These are phyloP conservation scores for Apostasia ramifera DNA, from an alignment of 106 monocot genomes.

Conservation along the genomic window DNA sequence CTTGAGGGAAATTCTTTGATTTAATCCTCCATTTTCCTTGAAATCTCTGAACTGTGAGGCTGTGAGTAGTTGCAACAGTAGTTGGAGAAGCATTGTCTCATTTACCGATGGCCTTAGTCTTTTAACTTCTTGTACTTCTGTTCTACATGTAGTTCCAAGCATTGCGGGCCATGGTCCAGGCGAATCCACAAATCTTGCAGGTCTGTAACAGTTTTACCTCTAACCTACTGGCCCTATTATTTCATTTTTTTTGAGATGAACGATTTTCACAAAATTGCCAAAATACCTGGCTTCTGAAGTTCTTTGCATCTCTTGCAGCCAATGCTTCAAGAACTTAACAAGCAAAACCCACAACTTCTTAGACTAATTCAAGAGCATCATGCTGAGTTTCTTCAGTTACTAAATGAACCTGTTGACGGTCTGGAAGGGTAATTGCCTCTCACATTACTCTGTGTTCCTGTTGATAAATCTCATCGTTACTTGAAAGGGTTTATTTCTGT, in stretches of 20 bases:
- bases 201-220: constrained; percentile 18
- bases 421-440: constrained; percentile 41
- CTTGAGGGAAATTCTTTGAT: no score
- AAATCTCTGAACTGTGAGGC: no score
- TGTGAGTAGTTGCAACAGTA: no score
- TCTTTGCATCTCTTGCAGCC: constrained; percentile 40
- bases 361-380: constrained; percentile 94
- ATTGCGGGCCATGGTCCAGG: constrained; percentile 88
- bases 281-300: neutral
- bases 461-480: no score
- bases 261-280: no score
- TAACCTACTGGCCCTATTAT: neutral
- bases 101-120: no score
- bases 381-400: constrained; percentile 88
- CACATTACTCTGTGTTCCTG: neutral
- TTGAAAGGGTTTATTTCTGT: no score
- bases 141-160: constrained; percentile 56
- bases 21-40: no score
- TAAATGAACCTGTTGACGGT: constrained; percentile 69
- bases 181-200: constrained; percentile 97
- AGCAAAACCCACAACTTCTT: constrained; percentile 86
- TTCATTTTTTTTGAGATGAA: no score
- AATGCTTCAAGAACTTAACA: constrained; percentile 94
- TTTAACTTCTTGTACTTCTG: no score
- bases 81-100: no score